Evolutionary conservation across 768 basidiomycete genomes (phyloP).

Genomic region (Lentinula sp.): DNA sequence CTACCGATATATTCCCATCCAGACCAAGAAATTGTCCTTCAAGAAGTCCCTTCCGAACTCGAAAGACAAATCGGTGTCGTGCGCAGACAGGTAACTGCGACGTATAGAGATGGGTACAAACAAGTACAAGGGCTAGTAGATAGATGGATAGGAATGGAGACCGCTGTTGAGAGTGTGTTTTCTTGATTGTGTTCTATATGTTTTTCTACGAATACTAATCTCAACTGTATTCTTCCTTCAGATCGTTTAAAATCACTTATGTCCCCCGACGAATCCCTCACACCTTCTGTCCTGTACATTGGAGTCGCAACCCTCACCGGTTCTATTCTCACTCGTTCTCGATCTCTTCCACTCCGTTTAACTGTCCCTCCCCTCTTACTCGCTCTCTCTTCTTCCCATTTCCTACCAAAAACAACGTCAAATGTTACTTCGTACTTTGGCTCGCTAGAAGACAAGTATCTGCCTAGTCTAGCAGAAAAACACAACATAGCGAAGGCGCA

Average conservation of each 20-base stretch:
- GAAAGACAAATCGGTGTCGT: conserved; percentile 71
- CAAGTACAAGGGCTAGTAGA: conserved; percentile 69
- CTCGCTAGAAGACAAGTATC: conserved; percentile 63
- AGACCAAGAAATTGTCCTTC: conserved; percentile 58
- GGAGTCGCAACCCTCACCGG: conserved; percentile 85
- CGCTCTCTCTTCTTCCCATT: conserved; percentile 65
- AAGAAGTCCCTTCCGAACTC: conserved; percentile 69
- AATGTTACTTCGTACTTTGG: conserved; percentile 66
- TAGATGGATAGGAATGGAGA: conserved; percentile 83
- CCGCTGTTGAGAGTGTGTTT: conserved; percentile 75
- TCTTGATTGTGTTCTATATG: not conserved
- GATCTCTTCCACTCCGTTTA: conserved; percentile 60
- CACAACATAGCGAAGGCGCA: conserved; percentile 63
- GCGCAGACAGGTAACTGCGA: conserved; percentile 52
- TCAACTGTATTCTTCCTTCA: conserved; percentile 20
- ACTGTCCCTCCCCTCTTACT: conserved; percentile 74
- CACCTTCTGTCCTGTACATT: conserved; percentile 86
- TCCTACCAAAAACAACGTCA: conserved; percentile 76
- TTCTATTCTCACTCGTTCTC: conserved; percentile 79
- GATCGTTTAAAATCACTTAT: conserved; percentile 80
- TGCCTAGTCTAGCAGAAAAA: conserved; percentile 62
- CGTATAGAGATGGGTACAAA: conserved; percentile 51
- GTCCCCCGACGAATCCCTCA: conserved; percentile 75
- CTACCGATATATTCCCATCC: conserved; percentile 76
- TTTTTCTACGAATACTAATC: not conserved